phyloP scores from a whole-genome alignment of 106 monocot genomes.

The Dioscorea dumetorum region DNA sequence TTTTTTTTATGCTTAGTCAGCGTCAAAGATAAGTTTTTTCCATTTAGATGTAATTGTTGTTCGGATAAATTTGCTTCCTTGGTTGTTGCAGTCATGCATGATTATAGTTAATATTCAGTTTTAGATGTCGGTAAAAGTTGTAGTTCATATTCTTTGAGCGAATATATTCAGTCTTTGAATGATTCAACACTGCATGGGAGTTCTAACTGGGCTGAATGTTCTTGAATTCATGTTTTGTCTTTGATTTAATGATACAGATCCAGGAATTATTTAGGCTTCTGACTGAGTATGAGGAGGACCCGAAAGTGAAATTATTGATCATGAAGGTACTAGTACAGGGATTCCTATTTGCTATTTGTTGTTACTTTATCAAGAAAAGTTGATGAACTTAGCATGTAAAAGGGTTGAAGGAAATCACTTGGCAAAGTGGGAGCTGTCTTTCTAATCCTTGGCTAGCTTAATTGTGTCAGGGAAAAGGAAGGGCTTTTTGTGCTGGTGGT shows the following conservation, averaged over 20 bases:
- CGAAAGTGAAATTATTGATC: conserved; percentile 66
- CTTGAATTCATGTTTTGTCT: background rate
- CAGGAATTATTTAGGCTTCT: conserved; percentile 48
- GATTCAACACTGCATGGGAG: no score
- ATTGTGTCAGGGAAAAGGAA: conserved; percentile 76
- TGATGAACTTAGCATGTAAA: no score
- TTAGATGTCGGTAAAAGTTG: no score
- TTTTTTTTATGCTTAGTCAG: no score
- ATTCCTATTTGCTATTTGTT: background rate
- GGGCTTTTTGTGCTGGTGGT: conserved; percentile 99
- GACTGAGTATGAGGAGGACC: conserved; percentile 51
- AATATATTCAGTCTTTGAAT: no score
- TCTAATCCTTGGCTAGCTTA: background rate
- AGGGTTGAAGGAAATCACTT: background rate
- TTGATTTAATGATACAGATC: conserved; percentile 37
- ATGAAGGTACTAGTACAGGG: conserved; percentile 57
- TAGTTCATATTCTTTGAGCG: no score
- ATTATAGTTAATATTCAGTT: no score
- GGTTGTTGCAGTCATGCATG: no score
- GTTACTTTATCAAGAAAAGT: background rate
- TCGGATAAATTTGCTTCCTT: no score
- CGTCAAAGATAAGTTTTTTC: no score
- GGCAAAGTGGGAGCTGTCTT: background rate
- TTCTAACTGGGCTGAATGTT: no score
- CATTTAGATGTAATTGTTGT: no score